Base-by-base conservation (phyloP, 2,329 filamentous ascomycete species). In the Hypoxylon sp. region DNA sequence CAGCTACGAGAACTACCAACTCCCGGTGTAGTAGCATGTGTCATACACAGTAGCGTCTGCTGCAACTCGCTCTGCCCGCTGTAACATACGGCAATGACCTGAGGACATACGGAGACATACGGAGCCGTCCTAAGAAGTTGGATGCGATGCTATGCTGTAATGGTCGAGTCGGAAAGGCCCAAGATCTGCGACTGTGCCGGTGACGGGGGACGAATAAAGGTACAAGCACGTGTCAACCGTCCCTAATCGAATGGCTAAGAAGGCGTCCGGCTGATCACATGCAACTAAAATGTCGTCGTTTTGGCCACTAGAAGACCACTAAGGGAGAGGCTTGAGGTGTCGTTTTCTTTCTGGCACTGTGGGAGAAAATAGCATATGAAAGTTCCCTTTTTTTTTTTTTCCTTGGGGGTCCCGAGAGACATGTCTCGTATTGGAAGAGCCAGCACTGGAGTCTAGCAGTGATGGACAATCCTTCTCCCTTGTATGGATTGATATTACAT, bases 211-310 rank as follows among this genome's bases (percentile, higher is more conserved):
- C 18, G 33, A 26, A 50, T n/a, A n/a, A 54, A 60, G 60, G 54
- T 59, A 62, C 62, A 67, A 63, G 67, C 67, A 69, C 68, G 67
- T 70, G 68, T 70, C 60, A 69, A 60, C 55, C 50, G 51, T 43
- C 55, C 49, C 29, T 55, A 55, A 46, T 49, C 60, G 46, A 55
- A 49, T 55, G 54, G 31, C 49, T 41, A 47, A 48, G 38, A 43
- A 42, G 33, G 45, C 40, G 56, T 51, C 58, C 40, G 43, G 51
- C 50, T 68, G 64, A 69, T 69, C 67, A 69, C 67, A 69, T 69
- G 67, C 60, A 65, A 69, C 61, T 68, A 55, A 55, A 52, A 58
- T 57, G 46, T 42, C 26, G 17, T 43, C 11, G 48, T 48, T 54
- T n/a, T n/a, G n/a, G n/a, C n/a, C n/a, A n/a, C n/a, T n/a, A n/a